Percentiles rank a stretch among this genome's conserved stretches.
These are phyloP conservation scores for Aspergillus cristatus DNA, from an alignment of 495 filamentous ascomycete species.

Conservation along the genomic window DNA sequence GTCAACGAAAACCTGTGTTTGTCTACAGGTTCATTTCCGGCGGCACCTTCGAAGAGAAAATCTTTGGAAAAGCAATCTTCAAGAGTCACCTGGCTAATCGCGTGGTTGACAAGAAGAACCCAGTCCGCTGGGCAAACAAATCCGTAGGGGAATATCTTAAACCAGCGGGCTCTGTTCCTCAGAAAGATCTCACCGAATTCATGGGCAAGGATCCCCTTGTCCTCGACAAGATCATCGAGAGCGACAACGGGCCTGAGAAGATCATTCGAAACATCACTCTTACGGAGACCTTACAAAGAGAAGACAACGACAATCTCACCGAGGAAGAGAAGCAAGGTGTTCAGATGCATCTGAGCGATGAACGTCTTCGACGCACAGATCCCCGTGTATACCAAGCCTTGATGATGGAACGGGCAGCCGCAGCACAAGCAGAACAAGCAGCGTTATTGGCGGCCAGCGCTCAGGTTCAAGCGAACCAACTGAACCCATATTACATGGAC, in stretches of 20 bases:
- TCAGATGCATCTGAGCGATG: slow-evolving; percentile 30
- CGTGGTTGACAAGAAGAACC: slow-evolving; percentile 77
- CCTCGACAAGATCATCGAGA: slow-evolving; percentile 56
- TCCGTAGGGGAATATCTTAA: slow-evolving; percentile 46
- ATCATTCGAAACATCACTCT: slow-evolving; percentile 46
- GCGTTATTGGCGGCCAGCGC: no score
- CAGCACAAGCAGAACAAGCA: background rate
- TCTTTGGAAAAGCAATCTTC: slow-evolving; percentile 65
- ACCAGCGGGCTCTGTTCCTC: slow-evolving; percentile 41
- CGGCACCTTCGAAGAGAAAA: slow-evolving; percentile 67
- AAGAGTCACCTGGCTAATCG: slow-evolving; percentile 71
- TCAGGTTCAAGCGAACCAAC: no score
- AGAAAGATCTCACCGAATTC: slow-evolving; percentile 43
- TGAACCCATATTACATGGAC: no score
- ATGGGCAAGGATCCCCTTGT: slow-evolving; percentile 56
- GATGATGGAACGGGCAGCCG: slow-evolving; percentile 8
- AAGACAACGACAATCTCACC: slow-evolving; percentile 47
- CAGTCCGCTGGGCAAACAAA: slow-evolving; percentile 45
- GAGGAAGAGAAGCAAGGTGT: slow-evolving; percentile 45
- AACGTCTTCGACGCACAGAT: slow-evolving; percentile 37
- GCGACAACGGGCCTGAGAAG: slow-evolving; percentile 11
- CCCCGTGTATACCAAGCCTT: slow-evolving; percentile 23
- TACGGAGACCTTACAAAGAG: slow-evolving; percentile 49
- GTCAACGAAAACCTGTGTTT: slow-evolving; percentile 72
- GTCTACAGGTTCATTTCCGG: slow-evolving; percentile 78